Evolutionary conservation across 371 early-diverging fungal genomes (phyloP), one percentile per base, ranked within the genome.

Genomic region (Entomophthora muscae): DNA sequence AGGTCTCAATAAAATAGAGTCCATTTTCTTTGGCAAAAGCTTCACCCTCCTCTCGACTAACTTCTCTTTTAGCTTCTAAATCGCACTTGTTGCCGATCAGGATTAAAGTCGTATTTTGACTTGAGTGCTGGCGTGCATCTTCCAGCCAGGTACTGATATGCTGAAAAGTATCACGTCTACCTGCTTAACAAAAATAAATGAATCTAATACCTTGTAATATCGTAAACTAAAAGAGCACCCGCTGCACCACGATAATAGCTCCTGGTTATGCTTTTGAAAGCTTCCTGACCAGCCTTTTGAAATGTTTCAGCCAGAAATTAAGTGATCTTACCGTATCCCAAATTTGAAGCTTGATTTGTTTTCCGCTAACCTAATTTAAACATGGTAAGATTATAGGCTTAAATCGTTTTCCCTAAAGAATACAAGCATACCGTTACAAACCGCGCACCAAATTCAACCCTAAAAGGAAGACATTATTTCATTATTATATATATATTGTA

Each of bases 181-280:
- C 13, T n/a, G 2, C 23, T n/a, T n/a, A n/a, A n/a, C n/a, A n/a
- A n/a, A n/a, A n/a, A n/a, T n/a, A n/a, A n/a, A n/a, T n/a, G n/a
- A n/a, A n/a, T 1, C n/a, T 22, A 32, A 67, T 76, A 78, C 80
- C 81, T 75, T 28, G 89, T 86, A 62, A 89, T 88, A 70, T 89
- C 89, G 67, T 89, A 89, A 17, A 87, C 88, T 73, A 91, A 70
- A 53, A 97, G 72, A 53, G 96, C 95, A 26, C 93, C 95, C 52
- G 95, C 96, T 33, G 98, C 97, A 55, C 95, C 96, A 65, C 98
- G 82, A 72, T 96, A 98, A 76, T 98, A 98, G 72, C 93, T 91
- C 61, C 96, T 83, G 13, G 93, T 94, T 66, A 98, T 90, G 70
- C 91, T 90, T 66, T 95, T 79, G 77, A 97, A 98, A 24, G 93